Evolutionary conservation across 768 basidiomycete genomes (phyloP).

Genomic region (Boletus rufocinnamomeus): DNA sequence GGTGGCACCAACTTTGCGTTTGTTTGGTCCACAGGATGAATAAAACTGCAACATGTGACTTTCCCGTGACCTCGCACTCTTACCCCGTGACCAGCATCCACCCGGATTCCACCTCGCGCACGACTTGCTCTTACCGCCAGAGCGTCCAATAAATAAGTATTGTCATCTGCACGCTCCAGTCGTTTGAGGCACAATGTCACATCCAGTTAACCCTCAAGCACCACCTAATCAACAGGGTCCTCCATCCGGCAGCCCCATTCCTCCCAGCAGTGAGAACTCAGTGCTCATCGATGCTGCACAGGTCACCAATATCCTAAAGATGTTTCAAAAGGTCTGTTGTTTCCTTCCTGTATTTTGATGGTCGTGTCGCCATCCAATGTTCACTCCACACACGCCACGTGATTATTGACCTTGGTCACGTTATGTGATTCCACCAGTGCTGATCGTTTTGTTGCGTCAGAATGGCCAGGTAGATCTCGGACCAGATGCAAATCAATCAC

Average conservation of each 20-base stretch:
- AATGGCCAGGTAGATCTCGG: constrained; percentile 53
- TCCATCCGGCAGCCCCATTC: constrained; percentile 10
- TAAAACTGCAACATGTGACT: constrained; percentile 44
- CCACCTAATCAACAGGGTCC: constrained; percentile 15
- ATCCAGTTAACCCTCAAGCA: constrained; percentile 14
- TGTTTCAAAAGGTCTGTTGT: constrained; percentile 55
- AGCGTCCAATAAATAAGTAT: constrained; percentile 3
- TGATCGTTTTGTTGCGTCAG: constrained; percentile 30
- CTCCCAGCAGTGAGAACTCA: constrained; percentile 11
- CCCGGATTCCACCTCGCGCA: constrained; percentile 11
- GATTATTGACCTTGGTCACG: constrained; percentile 26
- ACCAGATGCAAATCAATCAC: constrained; percentile 62
- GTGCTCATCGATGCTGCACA: constrained; percentile 51
- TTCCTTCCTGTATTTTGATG: neutral
- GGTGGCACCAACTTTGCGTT: constrained; percentile 29
- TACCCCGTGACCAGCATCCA: constrained; percentile 45
- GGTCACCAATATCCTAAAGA: constrained; percentile 59
- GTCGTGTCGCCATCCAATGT: neutral
- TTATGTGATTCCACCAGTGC: constrained; percentile 15
- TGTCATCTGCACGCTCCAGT: neutral
- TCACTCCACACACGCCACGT: constrained; percentile 23
- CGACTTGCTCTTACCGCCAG: constrained; percentile 1
- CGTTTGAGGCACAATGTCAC: constrained; percentile 16
- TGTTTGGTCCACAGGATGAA: constrained; percentile 34
- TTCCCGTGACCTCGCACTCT: constrained; percentile 42